phyloP scores from a whole-genome alignment of 805 yeast genomes.

The Groenewaldozyma tartarivorans region DNA sequence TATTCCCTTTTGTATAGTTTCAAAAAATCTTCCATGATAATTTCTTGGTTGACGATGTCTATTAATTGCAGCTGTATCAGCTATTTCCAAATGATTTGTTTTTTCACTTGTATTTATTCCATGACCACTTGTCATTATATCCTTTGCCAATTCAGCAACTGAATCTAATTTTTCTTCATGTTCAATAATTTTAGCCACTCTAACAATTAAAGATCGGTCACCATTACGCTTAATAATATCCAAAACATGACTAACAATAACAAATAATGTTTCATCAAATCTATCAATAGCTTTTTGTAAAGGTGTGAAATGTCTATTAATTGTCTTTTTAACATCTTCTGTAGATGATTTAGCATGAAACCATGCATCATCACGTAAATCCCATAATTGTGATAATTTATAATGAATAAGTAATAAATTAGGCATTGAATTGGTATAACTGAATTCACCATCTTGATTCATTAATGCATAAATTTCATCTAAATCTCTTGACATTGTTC shows the following conservation, averaged over 20 bases:
- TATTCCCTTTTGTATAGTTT: constrained; percentile 50
- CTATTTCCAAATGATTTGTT: constrained; percentile 22
- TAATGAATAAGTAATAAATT: constrained; percentile 61
- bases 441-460: constrained; percentile 37
- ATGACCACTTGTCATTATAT: constrained; percentile 20
- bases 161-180: constrained; percentile 73
- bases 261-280: constrained; percentile 55
- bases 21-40: constrained; percentile 52
- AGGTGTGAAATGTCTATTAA: constrained; percentile 46
- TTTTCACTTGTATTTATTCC: constrained; percentile 24
- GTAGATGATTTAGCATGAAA: constrained; percentile 43
- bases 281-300: constrained; percentile 39
- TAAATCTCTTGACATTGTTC: constrained; percentile 43
- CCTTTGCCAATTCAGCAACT: constrained; percentile 31
- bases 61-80: constrained; percentile 1
- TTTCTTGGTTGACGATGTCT: constrained; percentile 36
- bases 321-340: constrained; percentile 60
- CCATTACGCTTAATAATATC: constrained; percentile 62
- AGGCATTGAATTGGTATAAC: constrained; percentile 36
- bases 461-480: constrained; percentile 44
- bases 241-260: constrained; percentile 57
- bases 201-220: constrained; percentile 57
- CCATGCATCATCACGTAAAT: constrained; percentile 66
- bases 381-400: constrained; percentile 58
- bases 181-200: constrained; percentile 69